Conservation (phyloP, 2,329 filamentous ascomycete genomes). For the Colletotrichum siamense region DNA sequence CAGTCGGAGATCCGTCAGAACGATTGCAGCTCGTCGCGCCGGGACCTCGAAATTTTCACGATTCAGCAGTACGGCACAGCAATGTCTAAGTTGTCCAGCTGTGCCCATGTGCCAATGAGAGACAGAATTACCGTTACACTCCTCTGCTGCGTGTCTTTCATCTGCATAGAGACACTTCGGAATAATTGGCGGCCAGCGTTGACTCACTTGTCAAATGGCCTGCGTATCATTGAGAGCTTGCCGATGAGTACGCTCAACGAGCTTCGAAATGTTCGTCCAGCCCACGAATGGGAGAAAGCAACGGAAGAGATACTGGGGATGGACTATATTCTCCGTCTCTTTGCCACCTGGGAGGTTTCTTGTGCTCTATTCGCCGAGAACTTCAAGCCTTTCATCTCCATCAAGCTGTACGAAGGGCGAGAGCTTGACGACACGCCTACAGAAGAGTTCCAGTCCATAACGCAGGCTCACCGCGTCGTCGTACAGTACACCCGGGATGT, state of each 20-base stretch:
- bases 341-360: slow-evolving; percentile 27
- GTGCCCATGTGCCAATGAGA: slow-evolving; percentile 25
- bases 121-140: slow-evolving; percentile 29
- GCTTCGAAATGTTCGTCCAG: background rate
- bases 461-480: slow-evolving; percentile 22
- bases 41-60: slow-evolving; percentile 38
- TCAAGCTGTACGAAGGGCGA: slow-evolving; percentile 22
- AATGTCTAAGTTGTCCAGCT: slow-evolving; percentile 30
- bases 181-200: slow-evolving; percentile 29
- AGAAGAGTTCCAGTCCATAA: slow-evolving; percentile 18
- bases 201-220: slow-evolving; percentile 33
- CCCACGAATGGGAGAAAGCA: background rate
- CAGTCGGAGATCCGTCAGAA: slow-evolving; percentile 12
- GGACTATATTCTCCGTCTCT: slow-evolving; percentile 26
- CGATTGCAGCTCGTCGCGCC: slow-evolving; percentile 23
- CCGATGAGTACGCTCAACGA: slow-evolving; percentile 22
- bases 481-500: slow-evolving; percentile 29
- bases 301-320: slow-evolving; percentile 13
- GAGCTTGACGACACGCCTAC: slow-evolving; percentile 16
- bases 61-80: slow-evolving; percentile 44
- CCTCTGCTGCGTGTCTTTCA: slow-evolving; percentile 36
- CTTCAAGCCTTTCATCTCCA: slow-evolving; percentile 24
- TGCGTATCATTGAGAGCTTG: slow-evolving; percentile 33
- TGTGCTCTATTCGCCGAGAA: slow-evolving; percentile 24
- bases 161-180: slow-evolving; percentile 34